A percentile compares a stretch with the other conserved stretches of the same genome.
Evolutionary conservation across 306 rosid species (phyloP).

Genomic region (Vigna angularis): DNA sequence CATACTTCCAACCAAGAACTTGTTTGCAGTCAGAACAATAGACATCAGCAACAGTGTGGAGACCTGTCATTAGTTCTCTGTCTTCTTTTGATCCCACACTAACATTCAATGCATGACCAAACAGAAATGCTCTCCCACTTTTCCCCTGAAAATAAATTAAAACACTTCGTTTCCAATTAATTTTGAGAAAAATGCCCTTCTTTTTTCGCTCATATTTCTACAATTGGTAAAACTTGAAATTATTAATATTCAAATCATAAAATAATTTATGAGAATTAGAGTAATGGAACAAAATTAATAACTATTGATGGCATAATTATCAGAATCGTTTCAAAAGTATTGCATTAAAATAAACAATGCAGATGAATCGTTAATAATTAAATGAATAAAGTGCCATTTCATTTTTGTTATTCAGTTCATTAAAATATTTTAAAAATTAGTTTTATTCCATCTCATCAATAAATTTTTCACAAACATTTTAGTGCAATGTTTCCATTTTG

Average conservation of each 20-base stretch:
- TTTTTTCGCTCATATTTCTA: neutral
- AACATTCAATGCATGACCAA: conserved; percentile 53
- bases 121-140: conserved; percentile 74
- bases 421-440: neutral
- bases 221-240: neutral
- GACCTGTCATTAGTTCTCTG: conserved; percentile 58
- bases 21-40: conserved; percentile 61
- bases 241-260: neutral
- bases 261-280: neutral
- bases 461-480: neutral
- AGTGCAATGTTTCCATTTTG: neutral
- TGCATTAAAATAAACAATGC: neutral
- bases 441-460: neutral
- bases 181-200: neutral
- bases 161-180: no score
- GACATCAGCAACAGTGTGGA: conserved; percentile 63
- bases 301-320: neutral
- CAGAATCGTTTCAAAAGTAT: neutral
- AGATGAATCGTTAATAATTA: neutral
- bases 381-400: neutral
- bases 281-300: neutral
- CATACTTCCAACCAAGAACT: conserved; percentile 74
- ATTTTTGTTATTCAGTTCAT: neutral
- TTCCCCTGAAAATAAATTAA: conserved; percentile 54
- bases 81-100: conserved; percentile 53